Percentiles rank a stretch among this genome's conserved stretches.
Evolutionary conservation across 2,329 filamentous ascomycete genomes (phyloP).

Genomic region (Thielaviopsis euricoi): DNA sequence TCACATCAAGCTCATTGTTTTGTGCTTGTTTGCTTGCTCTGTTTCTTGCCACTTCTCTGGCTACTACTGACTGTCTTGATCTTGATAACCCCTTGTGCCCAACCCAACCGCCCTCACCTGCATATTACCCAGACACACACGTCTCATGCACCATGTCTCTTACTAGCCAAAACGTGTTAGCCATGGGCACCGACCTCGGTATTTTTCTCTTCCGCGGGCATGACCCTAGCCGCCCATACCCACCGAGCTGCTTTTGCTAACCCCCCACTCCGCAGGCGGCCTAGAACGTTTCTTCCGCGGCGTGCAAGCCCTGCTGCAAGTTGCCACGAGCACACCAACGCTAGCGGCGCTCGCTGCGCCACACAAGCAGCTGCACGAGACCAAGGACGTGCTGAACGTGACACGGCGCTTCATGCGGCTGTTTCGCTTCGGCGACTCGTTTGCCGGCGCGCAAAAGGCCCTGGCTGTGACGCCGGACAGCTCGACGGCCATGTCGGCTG

Average conservation of each 20-base stretch:
- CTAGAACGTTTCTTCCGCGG: conserved; percentile 45
- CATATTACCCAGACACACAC: not conserved
- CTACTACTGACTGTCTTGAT: no score
- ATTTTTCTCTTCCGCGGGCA: no score
- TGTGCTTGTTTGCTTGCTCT: no score
- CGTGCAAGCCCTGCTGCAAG: conserved; percentile 33
- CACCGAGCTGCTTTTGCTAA: no score
- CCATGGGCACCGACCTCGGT: conserved; percentile 32
- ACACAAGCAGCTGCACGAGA: conserved; percentile 16
- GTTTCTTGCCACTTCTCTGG: no score
- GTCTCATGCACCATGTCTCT: not conserved
- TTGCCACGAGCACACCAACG: conserved; percentile 29
- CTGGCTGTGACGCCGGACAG: conserved; percentile 17
- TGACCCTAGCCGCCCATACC: no score
- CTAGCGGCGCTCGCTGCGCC: conserved; percentile 20
- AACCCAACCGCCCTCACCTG: not conserved
- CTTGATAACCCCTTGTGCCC: not conserved
- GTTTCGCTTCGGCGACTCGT: conserved; percentile 49
- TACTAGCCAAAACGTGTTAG: conserved; percentile 16
- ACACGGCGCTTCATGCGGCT: conserved; percentile 48
- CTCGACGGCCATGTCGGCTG: not conserved
- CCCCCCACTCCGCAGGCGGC: conserved; percentile 34
- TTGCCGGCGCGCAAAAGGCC: conserved; percentile 20
- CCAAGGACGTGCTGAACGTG: conserved; percentile 29
- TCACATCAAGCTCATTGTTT: conserved; percentile 16